Base-by-base conservation (phyloP, 768 basidiomycete genomes). In the Suillus clintonianus region DNA sequence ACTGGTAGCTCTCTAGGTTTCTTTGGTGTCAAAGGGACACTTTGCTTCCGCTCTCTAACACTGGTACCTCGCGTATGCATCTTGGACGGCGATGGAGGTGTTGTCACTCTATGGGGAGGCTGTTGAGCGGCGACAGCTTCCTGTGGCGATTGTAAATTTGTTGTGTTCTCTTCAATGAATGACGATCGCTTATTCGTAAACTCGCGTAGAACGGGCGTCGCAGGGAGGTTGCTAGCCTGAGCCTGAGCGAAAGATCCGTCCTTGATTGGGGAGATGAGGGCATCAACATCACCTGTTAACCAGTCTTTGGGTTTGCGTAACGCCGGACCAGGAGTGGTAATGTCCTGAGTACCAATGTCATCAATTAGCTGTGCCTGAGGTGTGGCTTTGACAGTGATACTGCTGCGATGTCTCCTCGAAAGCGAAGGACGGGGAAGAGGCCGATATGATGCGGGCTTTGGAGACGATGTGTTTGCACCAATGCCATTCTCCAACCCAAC, bases 181-280 rank as follows among this genome's bases (percentile, higher is more conserved):
- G 90, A 91, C 41, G 89, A 84, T 14, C 89, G 85, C 76, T 91
- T 92, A 71, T 86, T 86, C 24, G 89, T 89, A 19, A 89, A 89
- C 22, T 88, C 85, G 61, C 90, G 86, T 58, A 91, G 74, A 36
- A 89, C 77, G 4, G 88, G 84, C 24, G 79, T 74, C 53, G 79
- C 76, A 43, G 72, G 61, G 43, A 34, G 54, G 30, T 72, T 63
- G 36, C 36, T 62, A 41, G 41, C 24, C 41, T 57, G 56, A 27
- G 56, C 48, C n/a, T 68, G 65, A 27, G 65, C 59, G 27, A 61
- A 24, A 39, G 43, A 63, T 59, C 57, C 64, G 6, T 67, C 72
- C 65, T 69, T 71, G n/a, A 41, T 45, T 24, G 68, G 64, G 13
- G 68, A 68, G 37, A 51, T 34, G 7, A 64, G 50, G n/a, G 81